A percentile compares a stretch with the other conserved stretches of the same genome.
phyloP scores from a whole-genome alignment of 2,329 filamentous ascomycete species.

The Ustilaginoidea virens region DNA sequence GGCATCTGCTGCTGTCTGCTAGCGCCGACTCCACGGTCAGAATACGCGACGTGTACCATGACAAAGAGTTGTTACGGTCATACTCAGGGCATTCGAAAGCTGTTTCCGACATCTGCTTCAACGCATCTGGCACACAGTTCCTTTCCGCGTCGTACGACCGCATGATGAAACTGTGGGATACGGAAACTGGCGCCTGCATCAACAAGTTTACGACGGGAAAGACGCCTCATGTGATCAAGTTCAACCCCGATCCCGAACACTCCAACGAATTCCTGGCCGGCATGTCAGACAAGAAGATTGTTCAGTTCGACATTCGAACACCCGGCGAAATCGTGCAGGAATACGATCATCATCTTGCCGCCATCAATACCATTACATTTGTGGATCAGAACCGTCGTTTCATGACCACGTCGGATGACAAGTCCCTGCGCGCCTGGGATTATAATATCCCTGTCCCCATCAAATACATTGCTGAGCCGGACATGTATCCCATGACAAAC shows the following conservation, averaged over 20 bases:
- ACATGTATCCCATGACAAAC: conserved; percentile 94
- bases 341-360: conserved; percentile 96
- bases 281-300: conserved; percentile 98
- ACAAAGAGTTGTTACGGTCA: conserved; percentile 76
- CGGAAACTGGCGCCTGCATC: conserved; percentile 80
- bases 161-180: conserved; percentile 96
- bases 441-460: conserved; percentile 97
- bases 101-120: conserved; percentile 81
- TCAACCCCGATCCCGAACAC: conserved; percentile 67
- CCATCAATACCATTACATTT: conserved; percentile 94
- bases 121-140: conserved; percentile 67
- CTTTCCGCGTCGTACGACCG: conserved; percentile 86
- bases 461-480: conserved; percentile 93
- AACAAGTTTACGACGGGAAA: conserved; percentile 85
- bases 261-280: conserved; percentile 86
- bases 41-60: conserved; percentile 88
- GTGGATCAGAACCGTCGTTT: conserved; percentile 89
- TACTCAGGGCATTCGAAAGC: conserved; percentile 84
- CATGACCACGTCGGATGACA: conserved; percentile 96
- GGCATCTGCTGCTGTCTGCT: conserved; percentile 79
- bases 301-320: conserved; percentile 84
- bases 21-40: conserved; percentile 83
- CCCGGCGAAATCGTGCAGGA: conserved; percentile 74
- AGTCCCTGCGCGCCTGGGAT: conserved; percentile 91
- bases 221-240: conserved; percentile 86